These are phyloP conservation scores for Fusarium aywerte DNA, from an alignment of 2,329 filamentous ascomycete genomes.

Conservation along the genomic window DNA sequence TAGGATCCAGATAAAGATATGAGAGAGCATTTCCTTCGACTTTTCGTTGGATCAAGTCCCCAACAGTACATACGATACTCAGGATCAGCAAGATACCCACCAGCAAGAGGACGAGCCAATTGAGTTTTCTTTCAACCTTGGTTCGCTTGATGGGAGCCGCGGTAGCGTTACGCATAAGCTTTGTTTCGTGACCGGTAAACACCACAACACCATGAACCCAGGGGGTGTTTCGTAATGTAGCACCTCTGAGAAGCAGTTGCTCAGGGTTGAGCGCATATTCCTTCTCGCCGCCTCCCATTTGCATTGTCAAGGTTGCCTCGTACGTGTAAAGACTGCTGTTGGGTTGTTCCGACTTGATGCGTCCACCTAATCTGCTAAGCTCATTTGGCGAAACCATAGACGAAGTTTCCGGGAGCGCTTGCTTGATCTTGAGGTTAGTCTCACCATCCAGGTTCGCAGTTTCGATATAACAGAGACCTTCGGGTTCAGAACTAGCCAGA, in stretches of 20 bases:
- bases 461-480: constrained; percentile 98
- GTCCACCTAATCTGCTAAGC: constrained; percentile 84
- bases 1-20: constrained; percentile 76
- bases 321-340: constrained; percentile 99
- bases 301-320: constrained; percentile 93
- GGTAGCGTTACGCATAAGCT: constrained; percentile 98
- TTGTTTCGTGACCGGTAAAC: constrained; percentile 94
- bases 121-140: constrained; percentile 93
- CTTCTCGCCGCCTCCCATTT: constrained; percentile 90
- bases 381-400: constrained; percentile 87
- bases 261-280: constrained; percentile 90
- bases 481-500: constrained; percentile 93
- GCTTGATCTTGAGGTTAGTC: constrained; percentile 99
- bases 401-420: constrained; percentile 92
- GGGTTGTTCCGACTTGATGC: constrained; percentile 92
- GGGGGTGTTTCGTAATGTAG: constrained; percentile 93
- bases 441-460: constrained; percentile 98
- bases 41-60: constrained; percentile 83
- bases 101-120: constrained; percentile 90
- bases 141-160: constrained; percentile 98
- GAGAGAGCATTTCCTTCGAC: constrained; percentile 69
- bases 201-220: constrained; percentile 98
- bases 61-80: constrained; percentile 89
- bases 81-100: constrained; percentile 84
- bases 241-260: constrained; percentile 90